A percentile compares a stretch with the other conserved stretches of the same genome.
Conservation (phyloP, 768 basidiomycete species). For the Hemileccinum rubropunctum region DNA sequence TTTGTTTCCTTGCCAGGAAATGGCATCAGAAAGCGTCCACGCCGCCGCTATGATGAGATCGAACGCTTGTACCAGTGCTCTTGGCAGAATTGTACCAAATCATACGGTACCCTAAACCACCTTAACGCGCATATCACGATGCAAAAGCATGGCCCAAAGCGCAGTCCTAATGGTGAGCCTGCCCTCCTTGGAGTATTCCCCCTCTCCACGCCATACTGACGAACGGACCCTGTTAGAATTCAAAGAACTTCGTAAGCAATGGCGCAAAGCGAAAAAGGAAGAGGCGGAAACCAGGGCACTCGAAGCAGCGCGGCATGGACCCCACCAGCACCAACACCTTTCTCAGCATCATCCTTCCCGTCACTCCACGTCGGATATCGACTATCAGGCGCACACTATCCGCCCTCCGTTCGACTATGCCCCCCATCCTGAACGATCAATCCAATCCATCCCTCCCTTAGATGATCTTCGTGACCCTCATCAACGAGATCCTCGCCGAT, state of each 20-base stretch:
- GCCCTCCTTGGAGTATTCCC: no score
- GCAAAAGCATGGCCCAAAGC: conserved; percentile 92
- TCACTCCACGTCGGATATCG: conserved; percentile 26
- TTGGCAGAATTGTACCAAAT: conserved; percentile 73
- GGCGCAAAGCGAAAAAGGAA: conserved; percentile 93
- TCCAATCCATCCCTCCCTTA: conserved; percentile 2
- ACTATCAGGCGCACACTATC: conserved; percentile 18
- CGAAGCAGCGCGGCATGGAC: conserved; percentile 12
- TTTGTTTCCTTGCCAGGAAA: conserved; percentile 82
- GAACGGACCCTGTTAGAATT: conserved; percentile 60
- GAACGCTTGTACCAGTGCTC: conserved; percentile 90
- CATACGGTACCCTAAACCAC: conserved; percentile 95
- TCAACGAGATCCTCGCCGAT: conserved; percentile 20
- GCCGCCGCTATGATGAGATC: conserved; percentile 90
- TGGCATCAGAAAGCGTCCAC: conserved; percentile 78
- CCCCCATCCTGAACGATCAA: conserved; percentile 25
- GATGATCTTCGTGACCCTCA: conserved; percentile 24
- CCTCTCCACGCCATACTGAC: conserved; percentile 18
- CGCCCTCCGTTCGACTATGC: conserved; percentile 23
- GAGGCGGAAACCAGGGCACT: conserved; percentile 30
- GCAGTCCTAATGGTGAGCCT: conserved; percentile 80
- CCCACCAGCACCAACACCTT: conserved; percentile 16
- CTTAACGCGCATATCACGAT: conserved; percentile 98
- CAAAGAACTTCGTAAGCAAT: conserved; percentile 94
- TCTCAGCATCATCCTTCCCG: conserved; percentile 22